A percentile compares a stretch with the other conserved stretches of the same genome.
Evolutionary conservation across 1,139 yeast genomes (phyloP).

Genomic region (Pichia kudriavzevii): DNA sequence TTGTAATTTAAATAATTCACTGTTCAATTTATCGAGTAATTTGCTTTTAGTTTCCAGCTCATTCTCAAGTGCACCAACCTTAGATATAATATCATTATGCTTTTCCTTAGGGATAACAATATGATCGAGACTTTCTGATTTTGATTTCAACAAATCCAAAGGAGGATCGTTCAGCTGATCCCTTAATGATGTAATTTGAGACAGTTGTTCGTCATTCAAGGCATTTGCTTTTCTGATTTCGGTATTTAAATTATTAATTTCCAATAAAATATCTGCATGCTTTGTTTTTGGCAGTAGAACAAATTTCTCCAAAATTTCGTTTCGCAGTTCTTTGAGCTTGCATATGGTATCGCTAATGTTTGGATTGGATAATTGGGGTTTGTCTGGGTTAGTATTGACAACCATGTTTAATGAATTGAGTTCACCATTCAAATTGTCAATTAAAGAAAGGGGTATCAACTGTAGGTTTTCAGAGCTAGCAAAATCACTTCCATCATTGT

Average conservation of each 20-base stretch:
- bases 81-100: neutral
- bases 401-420: conserved; percentile 13
- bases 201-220: conserved; percentile 1
- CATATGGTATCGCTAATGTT: no score
- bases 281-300: no score
- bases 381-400: no score
- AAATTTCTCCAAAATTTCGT: no score
- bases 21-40: no score
- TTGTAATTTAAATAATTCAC: neutral
- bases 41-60: neutral
- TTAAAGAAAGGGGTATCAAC: conserved; percentile 26
- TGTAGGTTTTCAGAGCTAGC: conserved; percentile 45
- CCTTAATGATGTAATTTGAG: conserved; percentile 9
- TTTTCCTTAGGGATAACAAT: conserved; percentile 24
- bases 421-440: conserved; percentile 29
- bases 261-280: no score
- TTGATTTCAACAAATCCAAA: conserved; percentile 25
- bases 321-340: no score
- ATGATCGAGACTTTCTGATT: conserved; percentile 19
- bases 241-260: no score
- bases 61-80: neutral
- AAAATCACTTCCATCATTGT: conserved; percentile 39
- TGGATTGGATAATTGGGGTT: no score
- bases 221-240: no score
- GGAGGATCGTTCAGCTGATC: conserved; percentile 23